Base-by-base conservation (phyloP, 1,139 yeast genomes). In the Sugiyamaella sp. region DNA sequence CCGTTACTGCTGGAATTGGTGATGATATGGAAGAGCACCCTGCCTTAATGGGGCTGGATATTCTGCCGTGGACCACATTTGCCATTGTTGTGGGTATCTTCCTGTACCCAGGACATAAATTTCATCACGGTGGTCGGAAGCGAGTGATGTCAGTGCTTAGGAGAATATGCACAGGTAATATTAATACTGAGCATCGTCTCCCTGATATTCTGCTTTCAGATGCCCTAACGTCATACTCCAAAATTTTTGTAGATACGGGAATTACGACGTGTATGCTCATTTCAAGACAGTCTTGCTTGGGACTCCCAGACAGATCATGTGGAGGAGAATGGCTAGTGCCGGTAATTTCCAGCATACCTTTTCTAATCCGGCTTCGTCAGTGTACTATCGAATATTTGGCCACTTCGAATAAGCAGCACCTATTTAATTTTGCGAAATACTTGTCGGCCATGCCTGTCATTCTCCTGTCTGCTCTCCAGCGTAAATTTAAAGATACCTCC, bases 201-300 rank as follows among this genome's bases (percentile, higher is more conserved):
- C 86, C 88, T 55, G 96, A 90, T 66, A 86, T 89, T 47, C 71
- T 91, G 54, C 70, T 89, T 8, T 83, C 96, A 5, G 97, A 90
- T 73, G 82, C 89, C 3, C 72, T 90, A 50, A 86, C 93, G 1
- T 88, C 96, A 0, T 89, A 86, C 65, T 75, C 87, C 10, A 85
- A 84, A 66, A 88, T 89, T 0, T 63, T 88, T 51, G 84, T 86
- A 52, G 97, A 91, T 70, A 72, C 85, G 22, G 79, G 81, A 10
- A 69, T 81, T 16, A 78, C 77, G 56, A 42, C 60, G 17, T 73
- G 76, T 65, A 84, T 68, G 70, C 72, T 72, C 55, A 59, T 59
- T 27, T 46, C 59, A 41, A 63, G 65, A n/a, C 50, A 59, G 37
- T 56, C 70, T 1, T 60, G 64, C 40, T 61, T 65, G 14, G 63